Evolutionary conservation across 208 protist species (phyloP).

Genomic region (Eutreptiella sp.): DNA sequence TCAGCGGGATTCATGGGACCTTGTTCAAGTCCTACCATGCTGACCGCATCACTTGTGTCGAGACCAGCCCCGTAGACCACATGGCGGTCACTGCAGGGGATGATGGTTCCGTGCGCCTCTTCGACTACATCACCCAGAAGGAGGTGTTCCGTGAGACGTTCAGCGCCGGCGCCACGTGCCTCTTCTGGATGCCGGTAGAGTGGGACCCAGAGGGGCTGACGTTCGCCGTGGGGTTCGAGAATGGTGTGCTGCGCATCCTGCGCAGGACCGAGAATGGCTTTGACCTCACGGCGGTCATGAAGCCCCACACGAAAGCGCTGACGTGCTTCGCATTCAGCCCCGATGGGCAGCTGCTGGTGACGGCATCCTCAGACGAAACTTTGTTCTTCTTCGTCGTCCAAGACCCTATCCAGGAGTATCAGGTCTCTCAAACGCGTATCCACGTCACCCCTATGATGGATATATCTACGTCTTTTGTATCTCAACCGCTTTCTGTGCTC

Average conservation of each 20-base stretch:
- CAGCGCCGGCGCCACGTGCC: conserved; percentile 1
- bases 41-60: conserved; percentile 66
- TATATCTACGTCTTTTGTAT: too few relatives aligned
- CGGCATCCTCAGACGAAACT: conserved; percentile 58
- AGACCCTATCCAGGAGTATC: too few relatives aligned
- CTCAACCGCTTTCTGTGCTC: too few relatives aligned
- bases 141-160: conserved; percentile 43
- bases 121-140: conserved; percentile 69
- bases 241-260: conserved; percentile 74
- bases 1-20: too few relatives aligned
- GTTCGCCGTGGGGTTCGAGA: conserved; percentile 63
- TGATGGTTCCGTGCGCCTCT: conserved; percentile 79
- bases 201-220: conserved; percentile 40
- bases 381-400: conserved; percentile 86
- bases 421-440: too few relatives aligned
- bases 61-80: conserved; percentile 63
- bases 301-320: conserved; percentile 60
- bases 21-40: conserved; percentile 70
- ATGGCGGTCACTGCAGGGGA: conserved; percentile 70
- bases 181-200: conserved; percentile 27
- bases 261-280: conserved; percentile 33
- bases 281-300: conserved; percentile 36
- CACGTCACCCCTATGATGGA: too few relatives aligned
- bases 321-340: conserved; percentile 57
- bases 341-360: conserved; percentile 60